A percentile compares a stretch with the other conserved stretches of the same genome.
phyloP scores from a whole-genome alignment of 148 eudicot genomes.

The Beta vulgaris region DNA sequence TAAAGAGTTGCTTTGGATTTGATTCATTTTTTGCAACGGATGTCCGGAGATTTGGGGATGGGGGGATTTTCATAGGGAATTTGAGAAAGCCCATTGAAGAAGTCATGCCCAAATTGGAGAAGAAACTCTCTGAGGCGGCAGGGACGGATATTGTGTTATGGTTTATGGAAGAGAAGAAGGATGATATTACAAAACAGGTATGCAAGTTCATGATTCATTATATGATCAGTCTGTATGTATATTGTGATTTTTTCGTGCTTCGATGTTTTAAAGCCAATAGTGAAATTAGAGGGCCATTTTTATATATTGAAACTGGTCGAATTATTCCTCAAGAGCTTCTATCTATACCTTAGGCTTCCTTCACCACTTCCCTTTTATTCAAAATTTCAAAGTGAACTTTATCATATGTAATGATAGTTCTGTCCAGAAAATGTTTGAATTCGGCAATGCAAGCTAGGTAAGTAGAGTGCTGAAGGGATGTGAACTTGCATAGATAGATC shows the following conservation, averaged over 20 bases:
- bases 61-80: slow-evolving; percentile 91
- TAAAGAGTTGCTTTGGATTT: slow-evolving; percentile 83
- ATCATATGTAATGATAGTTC: not conserved
- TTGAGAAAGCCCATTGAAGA: slow-evolving; percentile 86
- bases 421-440: not conserved
- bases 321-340: no score
- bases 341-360: no score
- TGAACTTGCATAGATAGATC: not conserved
- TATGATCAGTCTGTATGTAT: not conserved
- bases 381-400: no score
- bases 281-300: no score
- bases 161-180: slow-evolving; percentile 92
- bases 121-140: slow-evolving; percentile 80
- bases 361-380: no score
- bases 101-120: slow-evolving; percentile 75
- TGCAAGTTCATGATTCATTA: not conserved
- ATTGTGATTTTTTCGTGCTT: not conserved
- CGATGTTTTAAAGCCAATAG: no score
- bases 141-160: slow-evolving; percentile 83
- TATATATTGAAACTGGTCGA: no score
- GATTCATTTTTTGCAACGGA: slow-evolving; percentile 91
- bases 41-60: slow-evolving; percentile 94
- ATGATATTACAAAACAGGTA: slow-evolving; percentile 89
- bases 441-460: not conserved
- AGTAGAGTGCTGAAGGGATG: not conserved